Conservation (phyloP, 768 basidiomycete species). For the Boletus coccyginus region DNA sequence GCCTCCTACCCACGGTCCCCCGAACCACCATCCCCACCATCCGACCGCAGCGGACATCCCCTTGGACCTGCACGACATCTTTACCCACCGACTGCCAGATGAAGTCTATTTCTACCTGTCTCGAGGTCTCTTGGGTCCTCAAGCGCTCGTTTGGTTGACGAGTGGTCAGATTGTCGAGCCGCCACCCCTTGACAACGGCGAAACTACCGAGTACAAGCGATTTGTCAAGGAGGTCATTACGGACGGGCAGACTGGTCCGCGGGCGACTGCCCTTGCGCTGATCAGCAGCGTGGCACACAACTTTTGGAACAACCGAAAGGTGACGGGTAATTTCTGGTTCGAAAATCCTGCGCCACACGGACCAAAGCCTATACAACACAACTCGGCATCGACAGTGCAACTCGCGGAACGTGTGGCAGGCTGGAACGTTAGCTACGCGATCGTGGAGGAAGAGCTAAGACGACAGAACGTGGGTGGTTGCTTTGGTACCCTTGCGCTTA, state of each 20-base stretch:
- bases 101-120: slow-evolving; percentile 97
- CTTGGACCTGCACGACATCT: slow-evolving; percentile 88
- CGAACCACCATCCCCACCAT: slow-evolving; percentile 59
- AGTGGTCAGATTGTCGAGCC: slow-evolving; percentile 81
- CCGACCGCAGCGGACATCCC: slow-evolving; percentile 89
- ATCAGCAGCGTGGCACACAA: slow-evolving; percentile 75
- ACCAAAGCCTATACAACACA: slow-evolving; percentile 66
- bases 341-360: slow-evolving; percentile 48
- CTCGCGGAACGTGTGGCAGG: slow-evolving; percentile 83
- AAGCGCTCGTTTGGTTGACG: slow-evolving; percentile 93
- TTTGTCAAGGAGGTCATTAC: slow-evolving; percentile 97
- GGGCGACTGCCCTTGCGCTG: slow-evolving; percentile 87
- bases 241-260: slow-evolving; percentile 89
- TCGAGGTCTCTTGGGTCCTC: slow-evolving; percentile 84
- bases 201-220: slow-evolving; percentile 90
- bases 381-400: slow-evolving; percentile 75
- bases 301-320: slow-evolving; percentile 78
- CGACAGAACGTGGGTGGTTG: slow-evolving; percentile 83
- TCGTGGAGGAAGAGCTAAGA: slow-evolving; percentile 92
- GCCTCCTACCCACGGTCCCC: slow-evolving; percentile 46
- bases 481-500: slow-evolving; percentile 17
- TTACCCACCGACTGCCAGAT: slow-evolving; percentile 91
- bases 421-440: slow-evolving; percentile 83
- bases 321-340: slow-evolving; percentile 76
- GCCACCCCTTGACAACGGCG: slow-evolving; percentile 91